Base-by-base conservation (phyloP, 2,329 filamentous ascomycete genomes). In the Colletotrichum trifolii region DNA sequence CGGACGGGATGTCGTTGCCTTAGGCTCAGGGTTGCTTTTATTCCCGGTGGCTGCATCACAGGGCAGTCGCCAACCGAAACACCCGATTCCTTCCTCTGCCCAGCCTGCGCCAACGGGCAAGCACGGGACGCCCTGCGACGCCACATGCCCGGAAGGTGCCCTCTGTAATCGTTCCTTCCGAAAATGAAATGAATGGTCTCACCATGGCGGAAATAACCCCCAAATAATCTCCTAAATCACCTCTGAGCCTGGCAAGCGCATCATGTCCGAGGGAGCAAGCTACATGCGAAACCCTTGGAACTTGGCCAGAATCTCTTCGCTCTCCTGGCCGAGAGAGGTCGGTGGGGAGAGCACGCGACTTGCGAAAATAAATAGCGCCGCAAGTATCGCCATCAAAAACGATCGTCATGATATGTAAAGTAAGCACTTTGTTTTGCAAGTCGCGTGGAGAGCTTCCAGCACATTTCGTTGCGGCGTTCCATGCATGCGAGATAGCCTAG, bases 31-130 rank as follows among this genome's bases (percentile, higher is more conserved):
- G 25, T 25, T 4, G 25, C 25, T 25, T 53, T 56, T 49, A 48
- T 65, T 62, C 46, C 52, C 9, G n/a, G 59, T 63, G 58, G 63
- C 63, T 66, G 63, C 63, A 66, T 62, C 47, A 25, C 25, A 25
- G 25, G 25, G 25, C 25, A 25, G 25, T 25, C 25, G 12, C 48
- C 59, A 52, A 57, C 63, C 59, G 58, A 66, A 57, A 63, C 58
- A 63, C 33, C 59, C 63, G 63, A 53, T 43, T 33, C 36, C 40
- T 46, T 50, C 58, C 46, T 13, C 11, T 40, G 52, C 58, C 63
- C 33, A 57, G 58, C 47, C 47, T 38, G 17, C 50, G 48, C 48
- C 50, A 62, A 48, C 63, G 53, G 63, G 58, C 59, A 63, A 35
- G 36, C 48, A 66, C 63, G 63, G 63, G 42, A 65, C 25, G n/a